Evolutionary conservation across 768 basidiomycete species (phyloP), one percentile per base, ranked within the genome.

Genomic region (Lactarius sp.): DNA sequence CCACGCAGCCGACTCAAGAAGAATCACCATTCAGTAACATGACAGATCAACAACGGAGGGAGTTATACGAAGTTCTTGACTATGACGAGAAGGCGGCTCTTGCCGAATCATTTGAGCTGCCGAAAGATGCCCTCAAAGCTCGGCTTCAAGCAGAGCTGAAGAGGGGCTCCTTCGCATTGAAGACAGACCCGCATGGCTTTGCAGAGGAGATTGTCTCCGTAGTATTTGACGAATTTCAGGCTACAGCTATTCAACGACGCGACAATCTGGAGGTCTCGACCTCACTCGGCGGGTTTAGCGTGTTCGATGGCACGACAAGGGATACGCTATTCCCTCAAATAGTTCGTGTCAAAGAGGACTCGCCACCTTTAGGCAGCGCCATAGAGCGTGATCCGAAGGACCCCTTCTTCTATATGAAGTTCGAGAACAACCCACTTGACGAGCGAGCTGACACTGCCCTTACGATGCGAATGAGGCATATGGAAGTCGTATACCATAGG

Each of bases 401-500:
- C 8, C 81, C 85, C 2, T 98, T 99, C 79, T 93, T 99, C 75
- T 91, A 84, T 69, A 77, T 95, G 70, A 92, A 91, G 71, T 90
- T 94, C 68, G 97, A 98, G 76, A 87, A 86, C 62, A 94, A 90
- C 67, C 97, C 96, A 9, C 77, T 98, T 46, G 93, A 97, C 72
- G 86, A 88, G 57, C 85, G 92, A 50, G 94, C 97, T 31, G 96
- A 98, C 72, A 96, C 82, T 69, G 92, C 90, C 1, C 77, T 99
- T 58, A 90, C 89, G 13, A 83, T 95, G 52, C 87, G 86, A 61
- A 90, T 98, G 90, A 85, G 92, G 12, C 90, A 96, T 70, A 90
- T 96, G 86, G 96, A 98, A 75, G 88, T 99, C 66, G 90, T 99
- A 47, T 99, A 99, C 72, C 94, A 98, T 72, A 85, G 80, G 70